phyloP scores from a whole-genome alignment of 129 eudicot species.

The Chrysanthemum makinoi region DNA sequence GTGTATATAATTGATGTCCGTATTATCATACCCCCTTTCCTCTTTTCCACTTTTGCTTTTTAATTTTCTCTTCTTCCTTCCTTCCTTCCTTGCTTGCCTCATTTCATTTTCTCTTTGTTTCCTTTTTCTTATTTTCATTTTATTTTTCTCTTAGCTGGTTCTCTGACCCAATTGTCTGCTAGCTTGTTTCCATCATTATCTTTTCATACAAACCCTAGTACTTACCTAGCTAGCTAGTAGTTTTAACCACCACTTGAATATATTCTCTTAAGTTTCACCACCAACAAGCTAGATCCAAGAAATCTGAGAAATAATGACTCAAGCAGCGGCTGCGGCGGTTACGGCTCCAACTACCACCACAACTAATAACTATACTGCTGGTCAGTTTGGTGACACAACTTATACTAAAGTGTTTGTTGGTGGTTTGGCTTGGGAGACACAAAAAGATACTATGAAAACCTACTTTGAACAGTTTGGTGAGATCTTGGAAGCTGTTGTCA shows the following conservation, averaged over 20 bases:
- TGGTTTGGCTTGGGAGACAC: conserved; percentile 98
- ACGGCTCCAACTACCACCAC: conserved; percentile 22
- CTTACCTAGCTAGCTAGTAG: neutral
- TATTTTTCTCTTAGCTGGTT: conserved; percentile 45
- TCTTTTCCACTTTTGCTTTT: conserved; percentile 48
- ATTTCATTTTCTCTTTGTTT: neutral
- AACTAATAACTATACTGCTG: conserved; percentile 40
- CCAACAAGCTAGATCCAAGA: neutral
- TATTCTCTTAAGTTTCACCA: neutral
- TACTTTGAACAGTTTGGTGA: conserved; percentile 96
- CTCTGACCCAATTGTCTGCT: conserved; percentile 71
- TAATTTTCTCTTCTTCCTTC: conserved; percentile 23
- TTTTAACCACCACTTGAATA: neutral
- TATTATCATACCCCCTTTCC: conserved; percentile 37
- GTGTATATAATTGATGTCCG: conserved; percentile 58
- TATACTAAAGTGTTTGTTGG: conserved; percentile 96
- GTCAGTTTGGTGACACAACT: conserved; percentile 92
- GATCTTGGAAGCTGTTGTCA: conserved; percentile 94
- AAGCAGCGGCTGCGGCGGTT: conserved; percentile 38
- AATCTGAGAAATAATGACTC: conserved; percentile 23
- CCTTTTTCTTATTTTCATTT: conserved; percentile 27
- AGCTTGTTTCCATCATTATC: conserved; percentile 45
- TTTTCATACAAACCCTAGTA: conserved; percentile 7
- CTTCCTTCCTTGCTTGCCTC: conserved; percentile 16
- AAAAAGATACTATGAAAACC: conserved; percentile 80